A percentile compares a stretch with the other conserved stretches of the same genome.
These are phyloP conservation scores for Pseudogymnoascus sp. DNA, from an alignment of 2,329 filamentous ascomycete species.

Conservation along the genomic window DNA sequence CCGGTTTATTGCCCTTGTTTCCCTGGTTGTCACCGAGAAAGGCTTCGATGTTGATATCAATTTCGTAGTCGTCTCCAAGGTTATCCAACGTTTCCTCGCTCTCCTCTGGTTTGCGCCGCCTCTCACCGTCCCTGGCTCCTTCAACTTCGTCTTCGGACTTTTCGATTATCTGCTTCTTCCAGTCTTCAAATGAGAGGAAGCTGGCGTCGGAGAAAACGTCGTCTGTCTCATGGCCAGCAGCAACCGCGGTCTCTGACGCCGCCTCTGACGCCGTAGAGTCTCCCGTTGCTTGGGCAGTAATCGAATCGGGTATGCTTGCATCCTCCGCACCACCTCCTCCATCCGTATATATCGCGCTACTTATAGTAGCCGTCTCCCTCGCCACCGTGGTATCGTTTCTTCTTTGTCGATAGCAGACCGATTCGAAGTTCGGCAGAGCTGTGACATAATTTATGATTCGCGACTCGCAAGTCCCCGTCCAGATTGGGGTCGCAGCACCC, in stretches of 20 bases:
- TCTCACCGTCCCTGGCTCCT: constrained; percentile 39
- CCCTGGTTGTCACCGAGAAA: constrained; percentile 39
- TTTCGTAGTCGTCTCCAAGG: constrained; percentile 82
- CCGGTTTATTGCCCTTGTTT: constrained; percentile 8
- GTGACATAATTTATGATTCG: constrained; percentile 77
- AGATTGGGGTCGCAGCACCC: not conserved
- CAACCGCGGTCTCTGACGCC: not conserved
- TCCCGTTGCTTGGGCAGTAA: constrained; percentile 11
- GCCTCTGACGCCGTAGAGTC: not conserved
- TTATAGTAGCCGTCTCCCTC: constrained; percentile 11
- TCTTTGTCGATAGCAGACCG: constrained; percentile 35
- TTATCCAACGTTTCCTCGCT: constrained; percentile 66
- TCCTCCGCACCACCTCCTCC: constrained; percentile 7
- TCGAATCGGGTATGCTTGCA: constrained; percentile 4
- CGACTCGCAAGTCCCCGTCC: constrained; percentile 38
- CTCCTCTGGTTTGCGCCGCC: constrained; percentile 42
- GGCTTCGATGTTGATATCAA: constrained; percentile 62
- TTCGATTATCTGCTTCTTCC: constrained; percentile 89
- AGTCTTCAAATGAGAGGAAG: constrained; percentile 96
- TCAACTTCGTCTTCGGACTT: constrained; percentile 62
- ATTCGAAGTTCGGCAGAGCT: constrained; percentile 64
- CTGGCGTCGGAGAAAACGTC: constrained; percentile 65
- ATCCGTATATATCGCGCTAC: constrained; percentile 9
- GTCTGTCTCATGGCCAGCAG: constrained; percentile 38
- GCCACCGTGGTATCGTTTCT: constrained; percentile 2